phyloP scores from a whole-genome alignment of 2,329 filamentous ascomycete species.

The Colletotrichum sp. region DNA sequence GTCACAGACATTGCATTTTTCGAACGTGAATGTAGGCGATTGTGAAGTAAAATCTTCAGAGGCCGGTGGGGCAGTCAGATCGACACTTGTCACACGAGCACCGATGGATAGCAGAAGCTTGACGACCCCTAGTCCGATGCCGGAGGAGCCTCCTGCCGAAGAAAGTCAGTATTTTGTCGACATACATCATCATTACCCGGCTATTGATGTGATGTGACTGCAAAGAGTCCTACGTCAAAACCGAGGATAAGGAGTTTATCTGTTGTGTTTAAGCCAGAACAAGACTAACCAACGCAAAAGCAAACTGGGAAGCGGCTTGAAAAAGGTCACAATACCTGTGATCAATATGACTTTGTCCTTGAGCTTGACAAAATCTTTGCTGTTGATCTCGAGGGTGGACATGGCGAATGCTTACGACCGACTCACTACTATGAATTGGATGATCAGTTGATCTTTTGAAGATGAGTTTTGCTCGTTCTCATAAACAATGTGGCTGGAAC shows the following conservation, averaged over 20 bases:
- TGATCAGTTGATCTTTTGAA: neutral
- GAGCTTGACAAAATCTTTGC: neutral
- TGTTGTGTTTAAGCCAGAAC: neutral
- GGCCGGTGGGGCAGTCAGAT: neutral
- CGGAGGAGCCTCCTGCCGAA: neutral
- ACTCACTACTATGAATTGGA: neutral
- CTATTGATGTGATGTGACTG: neutral
- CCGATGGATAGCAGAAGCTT: neutral
- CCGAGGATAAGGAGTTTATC: neutral
- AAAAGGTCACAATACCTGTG: neutral
- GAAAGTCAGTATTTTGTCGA: neutral
- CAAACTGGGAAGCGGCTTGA: neutral
- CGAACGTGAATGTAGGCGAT: neutral
- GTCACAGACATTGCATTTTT: neutral
- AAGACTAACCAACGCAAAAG: neutral
- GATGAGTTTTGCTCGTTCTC: neutral
- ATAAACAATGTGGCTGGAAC: neutral
- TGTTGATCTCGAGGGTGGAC: neutral
- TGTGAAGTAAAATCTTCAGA: neutral
- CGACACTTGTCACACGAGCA: neutral
- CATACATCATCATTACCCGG: neutral
- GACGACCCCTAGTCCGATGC: neutral
- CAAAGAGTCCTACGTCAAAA: neutral
- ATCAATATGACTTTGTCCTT: neutral
- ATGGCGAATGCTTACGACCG: neutral